phyloP scores from a whole-genome alignment of 2,329 filamentous ascomycete species.

The Hymenoscyphus occultus region DNA sequence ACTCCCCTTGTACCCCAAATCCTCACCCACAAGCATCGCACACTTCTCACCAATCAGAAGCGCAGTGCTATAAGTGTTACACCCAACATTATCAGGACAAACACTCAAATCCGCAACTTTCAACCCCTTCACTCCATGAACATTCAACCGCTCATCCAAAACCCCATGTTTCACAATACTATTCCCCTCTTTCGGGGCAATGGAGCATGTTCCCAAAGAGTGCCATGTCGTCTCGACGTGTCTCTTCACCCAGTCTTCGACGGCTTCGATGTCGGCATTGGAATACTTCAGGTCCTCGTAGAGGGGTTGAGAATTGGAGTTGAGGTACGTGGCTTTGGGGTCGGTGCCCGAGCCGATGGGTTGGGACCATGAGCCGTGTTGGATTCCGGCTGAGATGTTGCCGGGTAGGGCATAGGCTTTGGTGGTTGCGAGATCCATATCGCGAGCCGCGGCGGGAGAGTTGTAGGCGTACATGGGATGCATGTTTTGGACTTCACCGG shows the following conservation, averaged over 20 bases:
- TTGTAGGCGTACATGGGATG: conserved; percentile 73
- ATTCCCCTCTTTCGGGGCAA: conserved; percentile 52
- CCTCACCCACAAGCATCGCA: conserved; percentile 40
- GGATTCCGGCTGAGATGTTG: conserved; percentile 42
- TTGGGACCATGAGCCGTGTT: conserved; percentile 59
- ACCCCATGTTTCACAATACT: conserved; percentile 63
- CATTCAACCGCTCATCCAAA: conserved; percentile 39
- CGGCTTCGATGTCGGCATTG: conserved; percentile 51
- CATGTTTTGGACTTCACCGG: conserved; percentile 48
- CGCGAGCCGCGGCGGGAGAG: conserved; percentile 65
- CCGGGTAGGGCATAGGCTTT: conserved; percentile 68
- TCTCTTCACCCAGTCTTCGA: conserved; percentile 56
- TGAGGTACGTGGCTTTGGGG: conserved; percentile 48
- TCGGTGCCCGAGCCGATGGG: conserved; percentile 54
- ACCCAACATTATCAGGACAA: conserved; percentile 40
- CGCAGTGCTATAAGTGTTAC: conserved; percentile 46
- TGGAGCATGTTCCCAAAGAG: conserved; percentile 40
- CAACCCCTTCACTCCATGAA: conserved; percentile 41
- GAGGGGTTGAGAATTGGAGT: conserved; percentile 59
- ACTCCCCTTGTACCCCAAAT: conserved; percentile 48
- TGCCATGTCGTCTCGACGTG: conserved; percentile 46
- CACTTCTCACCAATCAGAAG: conserved; percentile 43
- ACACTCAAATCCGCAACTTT: conserved; percentile 45
- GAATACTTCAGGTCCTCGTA: conserved; percentile 65
- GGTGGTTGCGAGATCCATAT: conserved; percentile 73